Percentiles rank a stretch among this genome's conserved stretches.
Conservation (phyloP, 1,284 basidiomycete species). For the Apiotrichum sp. region DNA sequence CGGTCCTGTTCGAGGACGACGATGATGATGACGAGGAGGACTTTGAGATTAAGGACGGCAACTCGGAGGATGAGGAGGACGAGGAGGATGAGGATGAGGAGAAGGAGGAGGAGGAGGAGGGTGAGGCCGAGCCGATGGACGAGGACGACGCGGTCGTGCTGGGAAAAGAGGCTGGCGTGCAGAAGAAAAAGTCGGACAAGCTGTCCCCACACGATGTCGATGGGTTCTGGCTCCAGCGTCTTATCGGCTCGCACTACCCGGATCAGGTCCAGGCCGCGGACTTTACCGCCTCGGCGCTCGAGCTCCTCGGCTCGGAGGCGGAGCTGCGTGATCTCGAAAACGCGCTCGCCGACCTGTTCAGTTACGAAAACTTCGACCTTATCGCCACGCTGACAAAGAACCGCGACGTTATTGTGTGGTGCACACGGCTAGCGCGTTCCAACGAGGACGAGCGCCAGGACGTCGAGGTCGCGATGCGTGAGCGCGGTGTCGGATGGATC, state of each 20-base stretch:
- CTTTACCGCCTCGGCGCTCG: conserved; percentile 79
- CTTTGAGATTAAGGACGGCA: conserved; percentile 58
- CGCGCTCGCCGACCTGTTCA: conserved; percentile 93
- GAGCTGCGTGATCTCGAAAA: conserved; percentile 93
- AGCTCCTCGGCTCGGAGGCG: conserved; percentile 82
- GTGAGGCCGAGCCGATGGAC: conserved; percentile 50
- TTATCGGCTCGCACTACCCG: conserved; percentile 81
- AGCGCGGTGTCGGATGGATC: conserved; percentile 95
- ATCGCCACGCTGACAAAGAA: conserved; percentile 91
- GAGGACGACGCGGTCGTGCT: conserved; percentile 57
- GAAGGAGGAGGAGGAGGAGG: conserved; percentile 50
- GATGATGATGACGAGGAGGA: conserved; percentile 71
- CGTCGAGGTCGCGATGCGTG: conserved; percentile 96
- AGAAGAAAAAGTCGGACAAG: conserved; percentile 54
- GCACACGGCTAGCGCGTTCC: conserved; percentile 87
- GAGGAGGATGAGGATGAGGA: conserved; percentile 67
- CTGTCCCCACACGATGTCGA: conserved; percentile 89
- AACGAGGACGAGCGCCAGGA: conserved; percentile 87
- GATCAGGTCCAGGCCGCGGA: conserved; percentile 92
- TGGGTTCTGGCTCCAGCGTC: conserved; percentile 96
- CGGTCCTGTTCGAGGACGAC: conserved; percentile 93
- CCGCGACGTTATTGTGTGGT: conserved; percentile 95
- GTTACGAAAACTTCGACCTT: conserved; percentile 84
- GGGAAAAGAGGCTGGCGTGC: conserved; percentile 49
- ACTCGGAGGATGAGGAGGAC: conserved; percentile 56